Conservation (phyloP, 2,329 filamentous ascomycete species). For the Cladobotryum mycophilum region DNA sequence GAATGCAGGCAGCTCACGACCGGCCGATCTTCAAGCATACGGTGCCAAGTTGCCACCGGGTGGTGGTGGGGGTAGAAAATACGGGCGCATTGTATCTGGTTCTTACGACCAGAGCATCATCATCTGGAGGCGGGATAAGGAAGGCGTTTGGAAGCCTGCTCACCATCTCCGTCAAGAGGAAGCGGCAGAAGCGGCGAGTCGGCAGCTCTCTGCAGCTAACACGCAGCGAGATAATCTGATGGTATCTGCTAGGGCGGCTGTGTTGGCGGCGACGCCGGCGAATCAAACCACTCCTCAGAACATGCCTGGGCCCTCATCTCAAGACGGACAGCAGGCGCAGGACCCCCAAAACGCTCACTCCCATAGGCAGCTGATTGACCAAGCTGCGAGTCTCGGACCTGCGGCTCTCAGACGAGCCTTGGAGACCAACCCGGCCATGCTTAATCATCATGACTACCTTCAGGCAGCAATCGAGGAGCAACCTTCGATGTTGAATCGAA, state of each 20-base stretch:
- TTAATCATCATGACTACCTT: slow-evolving; percentile 43
- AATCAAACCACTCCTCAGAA: neutral
- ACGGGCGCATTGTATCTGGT: slow-evolving; percentile 92
- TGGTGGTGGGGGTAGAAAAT: slow-evolving; percentile 81
- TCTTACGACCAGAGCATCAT: slow-evolving; percentile 96
- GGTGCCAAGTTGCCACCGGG: slow-evolving; percentile 86
- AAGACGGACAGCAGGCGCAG: slow-evolving; percentile 14
- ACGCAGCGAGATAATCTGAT: slow-evolving; percentile 3
- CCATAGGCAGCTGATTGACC: slow-evolving; percentile 48
- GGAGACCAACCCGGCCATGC: slow-evolving; percentile 40
- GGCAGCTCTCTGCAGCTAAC: slow-evolving; percentile 14
- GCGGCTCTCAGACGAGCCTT: slow-evolving; percentile 41
- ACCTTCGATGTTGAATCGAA: slow-evolving; percentile 39
- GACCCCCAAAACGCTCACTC: slow-evolving; percentile 31
- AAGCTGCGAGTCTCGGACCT: slow-evolving; percentile 44
- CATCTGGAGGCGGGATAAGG: slow-evolving; percentile 82
- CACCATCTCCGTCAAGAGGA: slow-evolving; percentile 72
- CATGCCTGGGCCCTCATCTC: slow-evolving; percentile 6
- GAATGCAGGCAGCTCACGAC: slow-evolving; percentile 68
- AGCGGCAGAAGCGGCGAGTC: slow-evolving; percentile 47
- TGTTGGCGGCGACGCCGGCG: neutral
- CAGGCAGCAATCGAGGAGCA: slow-evolving; percentile 47
- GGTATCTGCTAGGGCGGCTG: neutral
- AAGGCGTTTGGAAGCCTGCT: slow-evolving; percentile 76
- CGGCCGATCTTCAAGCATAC: slow-evolving; percentile 69